Conservation (phyloP, 208 protist species). For the Leishmania braziliensis region DNA sequence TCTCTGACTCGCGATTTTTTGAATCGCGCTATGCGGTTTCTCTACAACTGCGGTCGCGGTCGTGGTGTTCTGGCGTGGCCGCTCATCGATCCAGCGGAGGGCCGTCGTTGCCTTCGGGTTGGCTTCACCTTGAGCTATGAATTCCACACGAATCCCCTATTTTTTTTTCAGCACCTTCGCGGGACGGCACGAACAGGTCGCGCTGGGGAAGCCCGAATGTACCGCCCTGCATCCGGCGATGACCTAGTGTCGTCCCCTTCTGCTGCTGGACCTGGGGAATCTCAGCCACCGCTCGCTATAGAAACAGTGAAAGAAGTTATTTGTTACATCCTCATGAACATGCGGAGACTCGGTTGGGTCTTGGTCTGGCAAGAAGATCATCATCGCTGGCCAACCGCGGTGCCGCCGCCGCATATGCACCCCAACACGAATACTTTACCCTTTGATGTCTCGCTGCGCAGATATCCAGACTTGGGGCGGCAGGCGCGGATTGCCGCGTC, state of each 20-base stretch:
- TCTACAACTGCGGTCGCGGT: not conserved
- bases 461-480: not conserved
- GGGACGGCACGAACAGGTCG: too few relatives aligned
- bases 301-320: not conserved
- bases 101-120: conserved; percentile 8
- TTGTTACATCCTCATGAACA: not conserved
- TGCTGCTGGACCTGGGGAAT: not conserved
- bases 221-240: not conserved
- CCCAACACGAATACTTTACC: not conserved
- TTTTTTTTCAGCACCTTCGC: too few relatives aligned
- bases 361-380: conserved; percentile 54
- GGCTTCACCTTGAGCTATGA: conserved; percentile 31
- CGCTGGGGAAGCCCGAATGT: not conserved
- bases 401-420: conserved; percentile 18
- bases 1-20: conserved; percentile 1
- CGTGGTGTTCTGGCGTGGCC: conserved; percentile 25
- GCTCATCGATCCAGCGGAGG: conserved; percentile 16
- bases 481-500: not conserved
- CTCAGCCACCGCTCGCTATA: not conserved
- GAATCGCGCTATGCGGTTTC: not conserved
- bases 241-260: not conserved
- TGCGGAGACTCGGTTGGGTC: conserved; percentile 31
- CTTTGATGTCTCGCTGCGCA: not conserved
- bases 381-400: conserved; percentile 34
- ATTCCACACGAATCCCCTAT: not conserved